phyloP scores from a whole-genome alignment of 768 basidiomycete species.

The Mycena chlorophos region DNA sequence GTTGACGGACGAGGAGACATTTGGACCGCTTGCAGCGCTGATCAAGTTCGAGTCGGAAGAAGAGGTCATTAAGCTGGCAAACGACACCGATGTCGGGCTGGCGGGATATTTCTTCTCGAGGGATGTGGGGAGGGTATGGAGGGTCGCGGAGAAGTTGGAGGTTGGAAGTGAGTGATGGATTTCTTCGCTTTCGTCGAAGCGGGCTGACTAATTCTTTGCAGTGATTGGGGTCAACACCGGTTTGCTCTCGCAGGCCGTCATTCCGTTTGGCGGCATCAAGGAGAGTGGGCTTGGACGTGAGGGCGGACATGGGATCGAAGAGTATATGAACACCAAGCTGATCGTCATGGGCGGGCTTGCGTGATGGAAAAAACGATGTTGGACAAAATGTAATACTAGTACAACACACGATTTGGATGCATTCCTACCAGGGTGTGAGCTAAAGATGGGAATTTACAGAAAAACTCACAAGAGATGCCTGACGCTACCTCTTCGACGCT shows the following conservation, averaged over 20 bases:
- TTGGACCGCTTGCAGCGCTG: slow-evolving; percentile 87
- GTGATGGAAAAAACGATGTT: slow-evolving; percentile 1
- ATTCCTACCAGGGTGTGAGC: no score
- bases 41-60: slow-evolving; percentile 93
- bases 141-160: slow-evolving; percentile 92
- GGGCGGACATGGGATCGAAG: slow-evolving; percentile 87
- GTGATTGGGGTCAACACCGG: slow-evolving; percentile 83
- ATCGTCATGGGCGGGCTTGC: slow-evolving; percentile 77
- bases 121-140: slow-evolving; percentile 88
- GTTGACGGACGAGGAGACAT: slow-evolving; percentile 85
- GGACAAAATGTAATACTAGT: background rate
- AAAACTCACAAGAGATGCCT: no score
- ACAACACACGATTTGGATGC: background rate
- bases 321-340: slow-evolving; percentile 82
- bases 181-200: background rate
- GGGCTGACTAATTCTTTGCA: background rate
- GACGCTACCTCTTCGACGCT: no score
- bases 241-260: slow-evolving; percentile 69
- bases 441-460: no score
- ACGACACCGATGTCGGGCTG: slow-evolving; percentile 78
- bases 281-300: slow-evolving; percentile 83
- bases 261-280: slow-evolving; percentile 91
- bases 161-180: slow-evolving; percentile 65
- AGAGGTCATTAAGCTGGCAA: slow-evolving; percentile 84
- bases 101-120: slow-evolving; percentile 91